These are phyloP conservation scores for Jimgerdemannia flammicorona DNA, from an alignment of 192 early-diverging fungal species.

Conservation along the genomic window DNA sequence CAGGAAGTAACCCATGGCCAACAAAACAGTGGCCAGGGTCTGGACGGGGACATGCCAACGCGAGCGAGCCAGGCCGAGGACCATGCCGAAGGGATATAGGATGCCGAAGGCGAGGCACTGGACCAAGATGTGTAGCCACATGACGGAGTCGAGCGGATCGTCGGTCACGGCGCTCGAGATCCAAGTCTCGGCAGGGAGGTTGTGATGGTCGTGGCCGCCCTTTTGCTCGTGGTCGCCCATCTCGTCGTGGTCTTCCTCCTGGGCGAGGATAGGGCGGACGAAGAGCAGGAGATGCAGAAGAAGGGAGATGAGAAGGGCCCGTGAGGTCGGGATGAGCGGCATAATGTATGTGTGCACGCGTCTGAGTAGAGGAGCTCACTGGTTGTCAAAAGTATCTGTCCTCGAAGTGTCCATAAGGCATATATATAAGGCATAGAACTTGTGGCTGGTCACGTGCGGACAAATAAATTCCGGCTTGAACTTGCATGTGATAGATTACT, in stretches of 20 bases:
- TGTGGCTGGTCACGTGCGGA: background rate
- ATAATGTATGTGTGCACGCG: background rate
- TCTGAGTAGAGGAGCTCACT: background rate
- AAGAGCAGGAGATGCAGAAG: background rate
- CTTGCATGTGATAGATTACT: background rate
- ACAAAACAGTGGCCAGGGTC: constrained; percentile 38
- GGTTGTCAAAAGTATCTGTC: too few relatives aligned
- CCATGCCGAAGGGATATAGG: constrained; percentile 42
- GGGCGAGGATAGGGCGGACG: background rate
- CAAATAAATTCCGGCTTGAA: background rate
- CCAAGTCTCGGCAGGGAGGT: constrained; percentile 21
- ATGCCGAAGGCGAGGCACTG: constrained; percentile 29
- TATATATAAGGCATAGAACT: too few relatives aligned
- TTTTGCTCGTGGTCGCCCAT: background rate
- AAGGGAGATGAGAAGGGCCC: background rate
- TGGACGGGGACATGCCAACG: constrained; percentile 63
- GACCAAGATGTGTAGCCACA: constrained; percentile 23
- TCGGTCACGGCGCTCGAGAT: constrained; percentile 18
- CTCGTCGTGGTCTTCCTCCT: background rate
- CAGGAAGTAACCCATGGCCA: constrained; percentile 50
- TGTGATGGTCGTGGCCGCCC: constrained; percentile 20
- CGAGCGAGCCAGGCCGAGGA: constrained; percentile 52
- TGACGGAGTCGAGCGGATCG: constrained; percentile 27
- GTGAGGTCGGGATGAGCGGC: background rate
- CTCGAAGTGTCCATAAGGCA: too few relatives aligned